Base-by-base conservation (phyloP, 768 basidiomycete species). In the Rhodocollybia butyracea region DNA sequence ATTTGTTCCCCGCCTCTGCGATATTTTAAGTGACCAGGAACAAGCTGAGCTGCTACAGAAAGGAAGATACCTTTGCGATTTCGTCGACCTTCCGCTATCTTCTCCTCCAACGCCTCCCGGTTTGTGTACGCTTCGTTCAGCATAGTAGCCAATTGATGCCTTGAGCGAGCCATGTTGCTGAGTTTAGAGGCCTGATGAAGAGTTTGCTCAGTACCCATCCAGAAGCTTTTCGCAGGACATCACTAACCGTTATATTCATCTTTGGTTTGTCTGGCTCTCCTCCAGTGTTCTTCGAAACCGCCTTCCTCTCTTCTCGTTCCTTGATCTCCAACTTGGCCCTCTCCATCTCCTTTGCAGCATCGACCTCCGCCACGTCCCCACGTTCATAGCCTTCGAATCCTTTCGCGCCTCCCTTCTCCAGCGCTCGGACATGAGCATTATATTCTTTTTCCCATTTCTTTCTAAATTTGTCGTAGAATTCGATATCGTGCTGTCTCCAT, bases 1-100 rank as follows among this genome's bases (percentile, higher is more conserved):
- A 94, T 78, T 94, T 94, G 70, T 91, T 93, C 10, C 92, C 92
- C 0, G 92, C 91, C 64, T 92, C 89, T n/a, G n/a, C n/a, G n/a
- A n/a, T n/a, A n/a, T n/a, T n/a, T n/a, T n/a, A n/a, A n/a, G n/a
- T n/a, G n/a, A n/a, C n/a, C n/a, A n/a, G n/a, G n/a, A n/a, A n/a
- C n/a, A n/a, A n/a, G n/a, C n/a, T n/a, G n/a, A n/a, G n/a, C n/a
- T n/a, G n/a, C n/a, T n/a, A n/a, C n/a, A n/a, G n/a, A n/a, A n/a
- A n/a, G n/a, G n/a, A n/a, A n/a, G n/a, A n/a, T n/a, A n/a, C n/a
- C n/a, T 67, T 94, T 94, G 58, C 91, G 78, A 63, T 94, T 94
- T 58, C 88, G 76, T 58, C 85, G 78, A 2, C 86, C 91, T 68
- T 91, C 84, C 0, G 92, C 91, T 60, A 94, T 91, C 71, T 72